Evolutionary conservation across 2,329 filamentous ascomycete genomes (phyloP).

Genomic region (Exserohilum rostratum): DNA sequence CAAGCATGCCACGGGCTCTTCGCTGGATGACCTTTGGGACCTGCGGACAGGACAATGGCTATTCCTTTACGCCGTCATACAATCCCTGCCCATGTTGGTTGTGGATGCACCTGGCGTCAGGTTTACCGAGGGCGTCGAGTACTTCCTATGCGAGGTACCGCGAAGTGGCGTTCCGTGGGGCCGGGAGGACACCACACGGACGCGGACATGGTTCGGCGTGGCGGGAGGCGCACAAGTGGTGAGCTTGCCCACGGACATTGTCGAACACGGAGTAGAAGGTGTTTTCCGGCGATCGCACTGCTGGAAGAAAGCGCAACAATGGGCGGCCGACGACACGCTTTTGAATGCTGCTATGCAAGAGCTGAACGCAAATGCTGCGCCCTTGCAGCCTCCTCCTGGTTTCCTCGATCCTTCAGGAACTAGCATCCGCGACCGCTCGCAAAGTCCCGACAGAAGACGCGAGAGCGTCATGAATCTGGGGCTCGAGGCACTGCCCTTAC

Average conservation of each 20-base stretch:
- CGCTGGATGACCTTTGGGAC: conserved; percentile 70
- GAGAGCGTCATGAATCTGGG: conserved; percentile 55
- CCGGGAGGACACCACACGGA: conserved; percentile 61
- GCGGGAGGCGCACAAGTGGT: conserved; percentile 69
- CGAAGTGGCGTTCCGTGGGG: conserved; percentile 77
- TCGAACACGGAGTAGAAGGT: conserved; percentile 70
- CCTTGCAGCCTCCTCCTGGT: conserved; percentile 41
- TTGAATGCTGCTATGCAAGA: conserved; percentile 46
- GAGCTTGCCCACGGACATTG: conserved; percentile 66
- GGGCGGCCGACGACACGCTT: conserved; percentile 55
- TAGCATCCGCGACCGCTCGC: conserved; percentile 27
- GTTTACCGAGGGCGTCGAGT: conserved; percentile 75
- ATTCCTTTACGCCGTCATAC: conserved; percentile 78
- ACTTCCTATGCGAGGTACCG: conserved; percentile 79
- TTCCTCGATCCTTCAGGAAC: conserved; percentile 32
- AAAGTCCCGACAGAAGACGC: conserved; percentile 45
- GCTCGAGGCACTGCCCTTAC: conserved; percentile 55
- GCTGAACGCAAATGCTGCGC: conserved; percentile 34
- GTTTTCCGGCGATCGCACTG: conserved; percentile 73
- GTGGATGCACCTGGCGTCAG: conserved; percentile 74
- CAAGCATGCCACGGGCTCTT: conserved; percentile 69
- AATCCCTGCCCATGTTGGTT: conserved; percentile 77
- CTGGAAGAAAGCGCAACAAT: conserved; percentile 68
- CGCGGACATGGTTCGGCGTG: conserved; percentile 75
- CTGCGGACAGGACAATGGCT: conserved; percentile 79